These are phyloP conservation scores for Penicillium alfredii DNA, from an alignment of 495 filamentous ascomycete species.

Conservation along the genomic window DNA sequence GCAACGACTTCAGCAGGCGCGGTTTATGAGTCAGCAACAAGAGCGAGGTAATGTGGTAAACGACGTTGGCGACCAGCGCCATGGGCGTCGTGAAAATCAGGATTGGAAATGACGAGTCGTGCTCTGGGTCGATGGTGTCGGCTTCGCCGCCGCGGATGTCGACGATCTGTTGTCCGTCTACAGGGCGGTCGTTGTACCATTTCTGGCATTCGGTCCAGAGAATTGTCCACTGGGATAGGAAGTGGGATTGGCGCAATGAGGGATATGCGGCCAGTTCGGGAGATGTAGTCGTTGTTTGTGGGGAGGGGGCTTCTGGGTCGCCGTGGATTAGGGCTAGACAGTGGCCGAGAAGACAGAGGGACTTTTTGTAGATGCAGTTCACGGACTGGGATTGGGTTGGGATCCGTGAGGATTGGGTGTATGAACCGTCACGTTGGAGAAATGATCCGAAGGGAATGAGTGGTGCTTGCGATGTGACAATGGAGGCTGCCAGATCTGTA, in stretches of 20 bases:
- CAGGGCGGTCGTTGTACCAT: conserved; percentile 26
- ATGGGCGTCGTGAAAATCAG: conserved; percentile 25
- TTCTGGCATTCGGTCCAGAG: conserved; percentile 27
- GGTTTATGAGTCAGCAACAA: conserved; percentile 20
- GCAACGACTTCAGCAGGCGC: conserved; percentile 20
- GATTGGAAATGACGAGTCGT: conserved; percentile 22
- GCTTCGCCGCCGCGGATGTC: conserved; percentile 23
- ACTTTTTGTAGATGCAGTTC: conserved; percentile 15
- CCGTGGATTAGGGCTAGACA: conserved; percentile 18
- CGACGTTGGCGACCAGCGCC: conserved; percentile 26
- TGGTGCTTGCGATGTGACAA: conserved; percentile 9
- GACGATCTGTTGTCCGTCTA: conserved; percentile 20
- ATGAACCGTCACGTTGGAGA: conserved; percentile 18
- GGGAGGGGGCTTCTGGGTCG: conserved; percentile 9
- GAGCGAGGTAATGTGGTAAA: conserved; percentile 22
- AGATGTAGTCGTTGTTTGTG: conserved; percentile 4
- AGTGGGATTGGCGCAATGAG: conserved; percentile 20
- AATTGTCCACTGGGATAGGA: conserved; percentile 23
- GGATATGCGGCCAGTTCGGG: conserved; percentile 15
- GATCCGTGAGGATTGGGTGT: conserved; percentile 4
- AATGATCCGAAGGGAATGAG: conserved; percentile 18
- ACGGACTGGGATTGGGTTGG: conserved; percentile 4
- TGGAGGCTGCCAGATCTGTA: conserved; percentile 19
- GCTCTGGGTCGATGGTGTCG: conserved; percentile 20
- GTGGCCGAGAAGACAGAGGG: conserved; percentile 17